A percentile compares a stretch with the other conserved stretches of the same genome.
Evolutionary conservation across 345 rosid genomes (phyloP).

Genomic region (Erucastrum elatum): DNA sequence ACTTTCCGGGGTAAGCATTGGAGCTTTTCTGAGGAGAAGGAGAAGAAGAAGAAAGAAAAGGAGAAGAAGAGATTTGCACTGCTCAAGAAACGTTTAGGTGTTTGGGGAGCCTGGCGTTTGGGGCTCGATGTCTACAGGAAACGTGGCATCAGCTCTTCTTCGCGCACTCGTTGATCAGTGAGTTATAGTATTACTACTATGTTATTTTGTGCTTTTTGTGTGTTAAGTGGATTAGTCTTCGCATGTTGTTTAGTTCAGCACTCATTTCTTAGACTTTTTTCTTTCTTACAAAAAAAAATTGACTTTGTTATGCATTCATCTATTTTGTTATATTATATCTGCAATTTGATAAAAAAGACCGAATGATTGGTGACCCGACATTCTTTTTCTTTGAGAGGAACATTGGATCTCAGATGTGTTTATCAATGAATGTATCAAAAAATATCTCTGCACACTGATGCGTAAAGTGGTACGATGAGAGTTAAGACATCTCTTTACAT

Average conservation of each 20-base stretch:
- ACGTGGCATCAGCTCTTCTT: background rate
- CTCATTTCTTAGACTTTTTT: no score
- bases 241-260: background rate
- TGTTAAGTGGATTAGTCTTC: background rate
- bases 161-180: background rate
- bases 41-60: background rate
- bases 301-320: no score
- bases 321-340: no score
- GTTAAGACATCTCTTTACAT: background rate
- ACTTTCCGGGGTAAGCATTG: background rate
- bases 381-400: background rate
- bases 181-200: no score
- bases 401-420: background rate
- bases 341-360: no score
- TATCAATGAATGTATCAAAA: background rate
- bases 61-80: background rate
- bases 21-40: background rate
- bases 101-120: background rate
- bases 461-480: background rate
- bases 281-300: no score
- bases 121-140: background rate
- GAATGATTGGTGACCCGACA: background rate
- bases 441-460: background rate
- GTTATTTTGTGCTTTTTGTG: no score
- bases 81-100: background rate